Conservation (phyloP, 2,329 filamentous ascomycete genomes). For the Ophiocordyceps robertsii region DNA sequence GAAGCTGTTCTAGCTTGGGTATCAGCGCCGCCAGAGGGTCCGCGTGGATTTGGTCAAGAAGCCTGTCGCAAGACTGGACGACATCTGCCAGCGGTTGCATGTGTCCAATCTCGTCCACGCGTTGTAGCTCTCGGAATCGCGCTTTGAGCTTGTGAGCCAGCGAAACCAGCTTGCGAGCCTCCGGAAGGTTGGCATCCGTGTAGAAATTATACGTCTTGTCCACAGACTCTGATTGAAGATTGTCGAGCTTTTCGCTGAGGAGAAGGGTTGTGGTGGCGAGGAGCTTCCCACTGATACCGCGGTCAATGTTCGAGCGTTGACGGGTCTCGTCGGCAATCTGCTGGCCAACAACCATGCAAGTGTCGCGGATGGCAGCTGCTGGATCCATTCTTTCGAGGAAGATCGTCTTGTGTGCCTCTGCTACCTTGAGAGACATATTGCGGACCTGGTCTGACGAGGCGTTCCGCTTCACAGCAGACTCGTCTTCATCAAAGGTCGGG, state of each 20-base stretch:
- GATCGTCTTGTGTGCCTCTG: slow-evolving; percentile 43
- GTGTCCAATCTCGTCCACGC: slow-evolving; percentile 50
- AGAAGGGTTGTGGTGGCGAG: slow-evolving; percentile 54
- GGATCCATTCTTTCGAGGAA: slow-evolving; percentile 31
- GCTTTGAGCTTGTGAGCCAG: slow-evolving; percentile 56
- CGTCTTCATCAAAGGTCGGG: slow-evolving; percentile 52
- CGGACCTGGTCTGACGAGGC: slow-evolving; percentile 29
- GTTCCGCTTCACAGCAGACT: slow-evolving; percentile 16
- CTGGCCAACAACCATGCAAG: slow-evolving; percentile 30
- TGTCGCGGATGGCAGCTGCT: slow-evolving; percentile 25
- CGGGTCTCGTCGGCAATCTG: slow-evolving; percentile 16
- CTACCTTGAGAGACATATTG: slow-evolving; percentile 45
- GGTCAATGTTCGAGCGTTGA: slow-evolving; percentile 15
- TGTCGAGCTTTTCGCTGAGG: slow-evolving; percentile 45
- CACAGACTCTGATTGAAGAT: slow-evolving; percentile 23
- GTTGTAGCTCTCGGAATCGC: slow-evolving; percentile 60
- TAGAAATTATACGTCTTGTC: slow-evolving; percentile 70
- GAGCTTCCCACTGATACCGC: slow-evolving; percentile 35
- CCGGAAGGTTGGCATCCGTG: slow-evolving; percentile 60
- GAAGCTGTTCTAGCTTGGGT: slow-evolving; percentile 75
- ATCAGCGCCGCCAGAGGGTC: slow-evolving; percentile 82
- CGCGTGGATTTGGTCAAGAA: slow-evolving; percentile 61
- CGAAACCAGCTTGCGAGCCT: slow-evolving; percentile 59
- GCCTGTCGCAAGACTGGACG: slow-evolving; percentile 56
- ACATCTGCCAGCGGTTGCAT: slow-evolving; percentile 73